phyloP scores from a whole-genome alignment of 1,284 basidiomycete species.

The Cryptococcus sp. region DNA sequence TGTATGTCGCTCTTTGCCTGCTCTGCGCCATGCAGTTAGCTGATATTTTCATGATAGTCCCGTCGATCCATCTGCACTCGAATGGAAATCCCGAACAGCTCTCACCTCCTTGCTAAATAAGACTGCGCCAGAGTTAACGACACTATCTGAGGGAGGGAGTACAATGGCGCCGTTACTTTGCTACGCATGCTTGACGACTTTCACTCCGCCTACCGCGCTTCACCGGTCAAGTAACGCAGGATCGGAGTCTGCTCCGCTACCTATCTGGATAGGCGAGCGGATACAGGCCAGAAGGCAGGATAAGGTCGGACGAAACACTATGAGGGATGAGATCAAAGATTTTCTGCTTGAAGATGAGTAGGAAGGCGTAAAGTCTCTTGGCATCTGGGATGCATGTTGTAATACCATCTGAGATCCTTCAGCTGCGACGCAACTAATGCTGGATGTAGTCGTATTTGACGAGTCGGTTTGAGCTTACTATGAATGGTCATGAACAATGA shows the following conservation, averaged over 20 bases:
- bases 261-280: conserved; percentile 37
- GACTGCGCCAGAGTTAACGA: not conserved
- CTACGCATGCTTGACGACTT: conserved; percentile 71
- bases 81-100: conserved; percentile 72
- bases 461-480: no score
- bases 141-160: not conserved
- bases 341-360: conserved; percentile 32
- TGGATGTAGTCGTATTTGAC: no score
- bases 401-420: no score
- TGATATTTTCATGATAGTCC: conserved; percentile 57
- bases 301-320: conserved; percentile 29
- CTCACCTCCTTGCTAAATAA: conserved; percentile 61
- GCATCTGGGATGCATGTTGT: not conserved
- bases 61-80: conserved; percentile 65
- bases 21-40: not conserved
- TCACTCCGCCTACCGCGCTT: conserved; percentile 55
- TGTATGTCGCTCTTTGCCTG: conserved; percentile 57
- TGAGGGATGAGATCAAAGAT: conserved; percentile 37
- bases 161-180: conserved; percentile 62
- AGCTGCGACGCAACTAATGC: no score
- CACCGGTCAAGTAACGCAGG: conserved; percentile 7
- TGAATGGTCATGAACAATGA: no score
- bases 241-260: conserved; percentile 27
- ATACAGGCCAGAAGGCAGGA: conserved; percentile 2
- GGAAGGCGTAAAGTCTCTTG: not conserved